A percentile compares a stretch with the other conserved stretches of the same genome.
phyloP scores from a whole-genome alignment of 164 flowering plant species.

The Chloranthus sessilifolius region DNA sequence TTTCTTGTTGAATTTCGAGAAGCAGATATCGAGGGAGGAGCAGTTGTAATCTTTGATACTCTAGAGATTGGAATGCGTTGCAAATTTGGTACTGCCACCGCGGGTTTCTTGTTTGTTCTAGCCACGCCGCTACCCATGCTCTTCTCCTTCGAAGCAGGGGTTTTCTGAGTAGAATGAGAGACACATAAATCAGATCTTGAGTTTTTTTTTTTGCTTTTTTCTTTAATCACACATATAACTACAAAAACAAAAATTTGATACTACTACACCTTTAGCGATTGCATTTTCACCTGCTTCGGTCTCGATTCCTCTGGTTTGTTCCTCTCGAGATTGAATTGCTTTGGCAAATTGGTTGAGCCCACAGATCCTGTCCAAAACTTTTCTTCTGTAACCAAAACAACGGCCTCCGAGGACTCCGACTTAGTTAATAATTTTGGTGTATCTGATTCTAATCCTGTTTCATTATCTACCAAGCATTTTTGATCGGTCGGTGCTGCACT shows the following conservation, averaged over 20 bases:
- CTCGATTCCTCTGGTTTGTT: constrained; percentile 10
- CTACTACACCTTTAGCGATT: no score
- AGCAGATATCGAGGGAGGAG: constrained; percentile 20
- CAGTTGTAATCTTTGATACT: constrained; percentile 24
- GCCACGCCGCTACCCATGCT: constrained; percentile 10
- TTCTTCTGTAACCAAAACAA: constrained; percentile 20
- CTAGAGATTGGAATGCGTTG: constrained; percentile 21
- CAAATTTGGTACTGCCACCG: constrained; percentile 19
- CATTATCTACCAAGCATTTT: constrained; percentile 22
- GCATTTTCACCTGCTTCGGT: constrained; percentile 22
- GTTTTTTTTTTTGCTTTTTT: no score
- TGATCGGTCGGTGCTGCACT: constrained; percentile 17
- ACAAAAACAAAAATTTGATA: no score
- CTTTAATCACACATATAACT: no score
- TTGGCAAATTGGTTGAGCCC: constrained; percentile 4
- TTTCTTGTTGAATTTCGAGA: constrained; percentile 30
- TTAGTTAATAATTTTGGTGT: no score
- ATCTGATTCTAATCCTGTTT: constrained; percentile 20
- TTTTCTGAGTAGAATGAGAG: constrained; percentile 22
- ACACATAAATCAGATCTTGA: no score
- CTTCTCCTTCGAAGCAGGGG: constrained; percentile 27
- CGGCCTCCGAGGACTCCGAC: constrained; percentile 22
- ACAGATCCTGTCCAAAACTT: not conserved
- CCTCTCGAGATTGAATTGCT: constrained; percentile 11
- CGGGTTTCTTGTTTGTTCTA: constrained; percentile 33